Percentiles rank a stretch among this genome's conserved stretches.
phyloP scores from a whole-genome alignment of 2,329 filamentous ascomycete species.

The Ophiocordyceps camponoti-floridani region DNA sequence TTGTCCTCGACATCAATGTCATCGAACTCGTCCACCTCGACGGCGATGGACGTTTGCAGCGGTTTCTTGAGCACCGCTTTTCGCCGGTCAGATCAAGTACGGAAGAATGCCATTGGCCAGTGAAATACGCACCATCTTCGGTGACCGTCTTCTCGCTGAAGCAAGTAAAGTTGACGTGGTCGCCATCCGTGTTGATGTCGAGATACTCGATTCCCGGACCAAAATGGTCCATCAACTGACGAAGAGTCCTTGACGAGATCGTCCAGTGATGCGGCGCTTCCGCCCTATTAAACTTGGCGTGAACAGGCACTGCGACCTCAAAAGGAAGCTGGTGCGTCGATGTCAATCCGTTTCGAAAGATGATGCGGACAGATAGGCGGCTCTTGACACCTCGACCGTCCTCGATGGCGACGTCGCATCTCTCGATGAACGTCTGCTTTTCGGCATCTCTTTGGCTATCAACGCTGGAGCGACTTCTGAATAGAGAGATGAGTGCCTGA shows the following conservation, averaged over 20 bases:
- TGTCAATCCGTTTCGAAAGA: conserved; percentile 58
- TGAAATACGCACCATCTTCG: conserved; percentile 23
- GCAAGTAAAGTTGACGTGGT: conserved; percentile 61
- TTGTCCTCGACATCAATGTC: conserved; percentile 57
- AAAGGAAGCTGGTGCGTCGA: conserved; percentile 65
- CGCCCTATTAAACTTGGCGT: conserved; percentile 54
- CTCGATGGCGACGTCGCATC: conserved; percentile 56
- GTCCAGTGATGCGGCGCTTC: conserved; percentile 53
- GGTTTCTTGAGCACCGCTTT: conserved; percentile 62
- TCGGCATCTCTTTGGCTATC: conserved; percentile 41
- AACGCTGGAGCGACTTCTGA: conserved; percentile 43
- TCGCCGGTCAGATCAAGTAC: conserved; percentile 3
- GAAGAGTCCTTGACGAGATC: conserved; percentile 51
- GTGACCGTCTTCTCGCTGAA: conserved; percentile 65
- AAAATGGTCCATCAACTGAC: conserved; percentile 66
- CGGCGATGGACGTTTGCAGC: conserved; percentile 59
- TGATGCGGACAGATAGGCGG: conserved; percentile 54
- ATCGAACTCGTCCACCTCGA: conserved; percentile 62
- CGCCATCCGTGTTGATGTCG: conserved; percentile 57
- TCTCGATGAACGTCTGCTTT: conserved; percentile 52
- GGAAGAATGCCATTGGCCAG: neutral
- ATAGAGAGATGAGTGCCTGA: conserved; percentile 53
- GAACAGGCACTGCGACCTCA: conserved; percentile 54
- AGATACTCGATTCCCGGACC: conserved; percentile 65
- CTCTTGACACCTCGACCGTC: conserved; percentile 55